Conservation (phyloP, 148 eudicot species). For the Amaranthus cruentus region DNA sequence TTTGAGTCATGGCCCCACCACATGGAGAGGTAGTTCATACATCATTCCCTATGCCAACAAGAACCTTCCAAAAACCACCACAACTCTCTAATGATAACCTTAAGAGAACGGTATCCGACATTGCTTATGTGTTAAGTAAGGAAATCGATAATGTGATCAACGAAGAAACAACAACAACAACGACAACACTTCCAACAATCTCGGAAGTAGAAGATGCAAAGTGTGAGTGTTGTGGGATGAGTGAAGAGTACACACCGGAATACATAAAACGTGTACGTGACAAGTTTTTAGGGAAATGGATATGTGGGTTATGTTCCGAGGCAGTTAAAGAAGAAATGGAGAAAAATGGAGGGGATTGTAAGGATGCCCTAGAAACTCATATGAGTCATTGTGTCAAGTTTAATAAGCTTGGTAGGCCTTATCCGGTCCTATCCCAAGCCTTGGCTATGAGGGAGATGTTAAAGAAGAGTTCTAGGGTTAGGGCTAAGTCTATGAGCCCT, state of each 20-base stretch:
- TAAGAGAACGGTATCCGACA: constrained; percentile 64
- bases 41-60: constrained; percentile 22
- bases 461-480: constrained; percentile 42
- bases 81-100: constrained; percentile 44
- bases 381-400: constrained; percentile 74
- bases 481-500: constrained; percentile 60
- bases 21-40: constrained; percentile 42
- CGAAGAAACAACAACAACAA: neutral
- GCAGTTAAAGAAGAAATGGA: constrained; percentile 69
- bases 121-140: constrained; percentile 49
- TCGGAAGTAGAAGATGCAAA: constrained; percentile 66
- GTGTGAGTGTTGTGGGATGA: constrained; percentile 89
- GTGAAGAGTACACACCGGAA: constrained; percentile 73
- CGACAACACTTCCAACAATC: constrained; percentile 38
- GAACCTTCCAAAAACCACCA: constrained; percentile 26
- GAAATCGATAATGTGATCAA: constrained; percentile 27
- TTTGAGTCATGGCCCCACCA: constrained; percentile 59
- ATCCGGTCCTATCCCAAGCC: constrained; percentile 69
- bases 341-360: constrained; percentile 49
- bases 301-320: constrained; percentile 60
- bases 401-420: constrained; percentile 70
- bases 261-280: constrained; percentile 48
- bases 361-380: constrained; percentile 54
- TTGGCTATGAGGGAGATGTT: constrained; percentile 71
- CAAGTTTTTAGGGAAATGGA: constrained; percentile 58